Evolutionary conservation across 768 basidiomycete genomes (phyloP), one percentile per base, ranked within the genome.

Genomic region (Pleurotus citrinopileatus): DNA sequence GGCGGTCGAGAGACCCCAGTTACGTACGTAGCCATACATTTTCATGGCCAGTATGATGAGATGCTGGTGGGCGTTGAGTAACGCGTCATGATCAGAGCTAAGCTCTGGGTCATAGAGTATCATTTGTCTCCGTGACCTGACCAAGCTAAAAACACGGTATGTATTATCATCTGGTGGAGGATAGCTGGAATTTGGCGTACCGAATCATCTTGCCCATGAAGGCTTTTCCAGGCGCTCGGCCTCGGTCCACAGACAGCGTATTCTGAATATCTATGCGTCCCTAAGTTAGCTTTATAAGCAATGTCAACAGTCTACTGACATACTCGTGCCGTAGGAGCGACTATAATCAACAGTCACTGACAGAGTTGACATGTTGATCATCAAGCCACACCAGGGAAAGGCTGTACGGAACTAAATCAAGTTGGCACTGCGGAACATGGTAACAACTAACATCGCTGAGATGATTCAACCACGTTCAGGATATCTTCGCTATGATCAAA

Each of bases 361-460:
- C 28, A 99, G 75, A 59, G 86, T 80, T 19, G 65, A 69, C 75
- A 84, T 89, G 62, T 94, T 70, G 60, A 99, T 89, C 51, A 85
- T 63, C 58, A 87, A 80, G 2, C 95, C 97, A 71, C 97, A 99
- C 89, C 94, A 99, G 1, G 93, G 88, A 65, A 99, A 98, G 37
- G 73, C 94, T 94, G 36, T 3, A 40, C 26, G 20, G 26, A 28
- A 10, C 34, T n/a, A 40, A 22, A 10, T 37, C 4, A 53, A n/a
- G 1, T 19, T 44, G 22, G 20, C 26, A 5, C 9, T 12, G 54
- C 23, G 46, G 40, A 22, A 55, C 13, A 15, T n/a, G 3, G 22
- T 23, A 13, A 17, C 19, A 40, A 63, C 57, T 58, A 65, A 76
- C 81, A 63, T 67, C 66, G 68, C 55, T 79, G 76, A 27, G 66